These are phyloP conservation scores for Chlorella variabilis DNA, from an alignment of 163 green algal genomes.

Conservation along the genomic window DNA sequence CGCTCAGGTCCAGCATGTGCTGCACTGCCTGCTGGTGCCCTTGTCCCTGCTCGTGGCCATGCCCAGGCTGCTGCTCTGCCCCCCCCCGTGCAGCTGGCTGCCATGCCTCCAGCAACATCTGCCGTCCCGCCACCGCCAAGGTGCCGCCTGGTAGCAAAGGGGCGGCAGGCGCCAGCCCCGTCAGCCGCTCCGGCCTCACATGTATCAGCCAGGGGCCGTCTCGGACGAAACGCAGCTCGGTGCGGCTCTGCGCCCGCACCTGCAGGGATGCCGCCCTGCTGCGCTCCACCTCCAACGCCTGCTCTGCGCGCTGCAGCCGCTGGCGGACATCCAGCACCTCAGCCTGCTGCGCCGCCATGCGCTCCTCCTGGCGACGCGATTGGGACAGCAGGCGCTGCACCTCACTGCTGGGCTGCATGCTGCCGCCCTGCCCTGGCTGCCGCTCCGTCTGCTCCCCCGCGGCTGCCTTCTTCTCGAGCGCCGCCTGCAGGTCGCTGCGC, in stretches of 20 bases:
- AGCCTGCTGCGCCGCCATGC: neutral
- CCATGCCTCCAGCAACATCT: neutral
- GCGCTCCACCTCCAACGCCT: neutral
- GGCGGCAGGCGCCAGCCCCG: neutral
- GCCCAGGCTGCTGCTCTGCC: neutral
- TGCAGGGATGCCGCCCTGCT: neutral
- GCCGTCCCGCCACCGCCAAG: neutral
- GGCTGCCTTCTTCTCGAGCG: neutral
- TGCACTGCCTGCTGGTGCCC: neutral
- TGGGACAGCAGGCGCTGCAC: neutral
- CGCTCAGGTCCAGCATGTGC: conserved; percentile 5
- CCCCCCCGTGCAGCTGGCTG: neutral
- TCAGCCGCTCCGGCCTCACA: neutral
- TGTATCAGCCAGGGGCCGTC: conserved; percentile 11
- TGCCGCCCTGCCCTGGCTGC: neutral
- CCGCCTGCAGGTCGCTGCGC: neutral
- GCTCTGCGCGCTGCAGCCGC: conserved; percentile 1
- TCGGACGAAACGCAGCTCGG: conserved; percentile 22
- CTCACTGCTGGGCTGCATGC: neutral
- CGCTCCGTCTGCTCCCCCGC: neutral
- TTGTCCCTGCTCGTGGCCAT: no score
- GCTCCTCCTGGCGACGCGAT: neutral
- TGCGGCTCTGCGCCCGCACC: conserved; percentile 5
- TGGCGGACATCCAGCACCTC: neutral
- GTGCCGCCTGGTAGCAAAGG: neutral